Base-by-base conservation (phyloP, 176 grass and related monocot species). In the Pharus latifolius region DNA sequence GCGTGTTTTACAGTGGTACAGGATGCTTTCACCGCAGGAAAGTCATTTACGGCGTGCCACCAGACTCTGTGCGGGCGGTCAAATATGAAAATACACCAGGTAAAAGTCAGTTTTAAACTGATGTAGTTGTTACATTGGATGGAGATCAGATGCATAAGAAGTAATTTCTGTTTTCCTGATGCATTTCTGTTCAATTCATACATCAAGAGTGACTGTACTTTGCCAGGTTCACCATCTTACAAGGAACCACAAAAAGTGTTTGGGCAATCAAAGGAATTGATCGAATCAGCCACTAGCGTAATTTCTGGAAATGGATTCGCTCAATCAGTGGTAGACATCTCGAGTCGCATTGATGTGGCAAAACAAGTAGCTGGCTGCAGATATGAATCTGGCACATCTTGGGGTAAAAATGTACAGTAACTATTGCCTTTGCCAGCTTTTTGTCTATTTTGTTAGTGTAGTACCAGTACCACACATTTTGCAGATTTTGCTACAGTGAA, bases 21-120 rank as follows among this genome's bases (percentile, higher is more conserved):
- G 83, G 79, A 37, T 90, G 83, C 79, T 86, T 90, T 59, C 83
- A 90, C 65, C 64, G 83, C 5, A 74, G 87, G 53, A 82, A 86
- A 49, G 58, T 71, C 44, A 65, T 90, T 14, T 90, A 85, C 28
- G 78, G 69, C 32, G 1, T 68, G 11, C 20, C 73, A 20, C 82
- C 74, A 0, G 35, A 69, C 10, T 24, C 10, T 3, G 0, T 9
- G 43, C 5, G 5, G 16, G 8, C 3, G 1, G 3, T 24, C 34
- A 65, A 67, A 12, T 14, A 45, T 29, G 6, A 19, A 10, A 41
- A 2, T 27, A 49, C 2, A 16, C 55, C 15, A 77, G 52, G 82
- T 78, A 25, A 74, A 52, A 54, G 16, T 17, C 32, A n/a, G 12
- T 30, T 13, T 20, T 11, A 45, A 20, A 22, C 29, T 50, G 2